Evolutionary conservation across 768 basidiomycete species (phyloP).

Genomic region (Kwoniella sp.): DNA sequence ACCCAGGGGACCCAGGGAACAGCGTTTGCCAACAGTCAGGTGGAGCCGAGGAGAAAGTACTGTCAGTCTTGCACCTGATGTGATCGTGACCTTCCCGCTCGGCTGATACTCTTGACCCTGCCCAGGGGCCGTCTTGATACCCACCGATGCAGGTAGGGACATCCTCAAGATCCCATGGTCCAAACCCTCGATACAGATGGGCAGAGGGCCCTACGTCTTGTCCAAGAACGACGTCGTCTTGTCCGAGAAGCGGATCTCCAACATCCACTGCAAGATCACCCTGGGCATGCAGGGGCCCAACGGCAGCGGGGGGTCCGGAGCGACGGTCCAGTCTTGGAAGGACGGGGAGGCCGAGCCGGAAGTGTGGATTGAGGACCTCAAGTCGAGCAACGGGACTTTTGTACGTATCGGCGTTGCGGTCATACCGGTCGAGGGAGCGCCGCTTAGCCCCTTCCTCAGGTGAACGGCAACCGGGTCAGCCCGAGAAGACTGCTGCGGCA

Average conservation of each 20-base stretch:
- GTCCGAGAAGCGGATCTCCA: slow-evolving; percentile 40
- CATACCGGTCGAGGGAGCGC: background rate
- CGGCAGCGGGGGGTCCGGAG: slow-evolving; percentile 16
- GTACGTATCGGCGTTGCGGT: slow-evolving; percentile 22
- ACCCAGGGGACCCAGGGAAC: slow-evolving; percentile 38
- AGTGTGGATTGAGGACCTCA: slow-evolving; percentile 47
- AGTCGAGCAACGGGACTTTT: slow-evolving; percentile 70
- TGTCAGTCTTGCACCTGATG: slow-evolving; percentile 26
- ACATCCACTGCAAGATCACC: slow-evolving; percentile 43
- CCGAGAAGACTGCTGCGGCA: slow-evolving; percentile 61
- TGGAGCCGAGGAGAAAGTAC: slow-evolving; percentile 48
- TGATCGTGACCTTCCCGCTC: background rate
- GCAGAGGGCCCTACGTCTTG: slow-evolving; percentile 34
- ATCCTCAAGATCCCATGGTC: slow-evolving; percentile 47
- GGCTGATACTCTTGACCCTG: background rate
- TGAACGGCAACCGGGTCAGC: slow-evolving; percentile 65
- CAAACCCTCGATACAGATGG: slow-evolving; percentile 34
- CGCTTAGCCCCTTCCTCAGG: slow-evolving; percentile 51
- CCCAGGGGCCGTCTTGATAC: slow-evolving; percentile 47
- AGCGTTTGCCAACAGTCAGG: slow-evolving; percentile 33
- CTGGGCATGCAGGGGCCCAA: slow-evolving; percentile 32
- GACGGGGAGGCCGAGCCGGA: slow-evolving; percentile 43
- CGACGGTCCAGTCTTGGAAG: slow-evolving; percentile 26
- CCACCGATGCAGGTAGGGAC: slow-evolving; percentile 34
- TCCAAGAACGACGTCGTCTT: slow-evolving; percentile 43